Percentiles rank a stretch among this genome's conserved stretches.
Conservation (phyloP, 768 basidiomycete species). For the Auricularia sp. region DNA sequence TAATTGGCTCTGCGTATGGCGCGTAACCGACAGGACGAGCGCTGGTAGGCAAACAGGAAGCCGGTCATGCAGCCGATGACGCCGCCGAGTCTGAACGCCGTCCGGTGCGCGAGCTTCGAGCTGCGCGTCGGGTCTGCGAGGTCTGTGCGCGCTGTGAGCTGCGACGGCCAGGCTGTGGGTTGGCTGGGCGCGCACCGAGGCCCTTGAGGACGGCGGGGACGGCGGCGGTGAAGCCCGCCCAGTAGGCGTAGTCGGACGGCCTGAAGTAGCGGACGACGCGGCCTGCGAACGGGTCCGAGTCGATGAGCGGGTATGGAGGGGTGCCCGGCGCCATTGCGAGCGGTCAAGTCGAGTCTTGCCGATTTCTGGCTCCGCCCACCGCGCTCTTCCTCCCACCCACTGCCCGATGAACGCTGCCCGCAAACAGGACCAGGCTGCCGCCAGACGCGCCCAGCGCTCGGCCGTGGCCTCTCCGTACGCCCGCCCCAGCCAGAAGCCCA, state of each 20-base stretch:
- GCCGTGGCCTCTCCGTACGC: slow-evolving; percentile 47
- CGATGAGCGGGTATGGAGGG: slow-evolving; percentile 80
- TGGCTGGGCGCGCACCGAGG: slow-evolving; percentile 51
- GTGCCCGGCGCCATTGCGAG: slow-evolving; percentile 1
- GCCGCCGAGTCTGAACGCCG: slow-evolving; percentile 38
- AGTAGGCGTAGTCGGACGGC: slow-evolving; percentile 73
- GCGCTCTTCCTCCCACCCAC: background rate
- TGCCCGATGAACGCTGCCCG: background rate
- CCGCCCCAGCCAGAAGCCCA: slow-evolving; percentile 24
- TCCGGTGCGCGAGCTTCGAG: slow-evolving; percentile 28
- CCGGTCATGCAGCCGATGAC: slow-evolving; percentile 81
- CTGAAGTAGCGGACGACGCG: slow-evolving; percentile 87
- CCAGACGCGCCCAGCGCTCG: slow-evolving; percentile 28
- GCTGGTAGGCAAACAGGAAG: slow-evolving; percentile 88
- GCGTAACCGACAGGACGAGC: slow-evolving; percentile 62
- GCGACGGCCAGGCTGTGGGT: slow-evolving; percentile 11
- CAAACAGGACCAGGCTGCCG: slow-evolving; percentile 10
- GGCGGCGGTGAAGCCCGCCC: slow-evolving; percentile 71
- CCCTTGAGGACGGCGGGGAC: slow-evolving; percentile 73
- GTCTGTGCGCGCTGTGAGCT: slow-evolving; percentile 19
- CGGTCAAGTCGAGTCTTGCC: background rate
- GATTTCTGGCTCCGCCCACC: background rate
- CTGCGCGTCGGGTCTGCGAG: background rate
- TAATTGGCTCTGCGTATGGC: background rate
- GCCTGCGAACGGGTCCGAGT: slow-evolving; percentile 80